Conservation (phyloP, 2,329 filamentous ascomycete genomes). For the Cytospora schulzeri region DNA sequence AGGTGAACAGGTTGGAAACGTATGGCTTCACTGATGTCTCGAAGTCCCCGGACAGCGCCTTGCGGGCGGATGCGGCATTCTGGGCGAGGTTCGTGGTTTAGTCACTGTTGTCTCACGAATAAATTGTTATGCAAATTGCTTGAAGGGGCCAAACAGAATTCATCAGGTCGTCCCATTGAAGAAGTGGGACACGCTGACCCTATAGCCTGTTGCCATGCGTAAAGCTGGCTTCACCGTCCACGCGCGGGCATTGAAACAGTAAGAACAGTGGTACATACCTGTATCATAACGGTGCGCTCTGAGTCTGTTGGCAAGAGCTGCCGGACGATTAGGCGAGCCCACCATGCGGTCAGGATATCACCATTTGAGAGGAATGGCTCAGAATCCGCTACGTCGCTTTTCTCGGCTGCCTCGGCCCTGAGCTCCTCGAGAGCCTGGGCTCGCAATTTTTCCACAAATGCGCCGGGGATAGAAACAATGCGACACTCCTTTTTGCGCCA, state of each 20-base stretch:
- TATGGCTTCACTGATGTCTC: background rate
- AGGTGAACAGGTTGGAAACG: background rate
- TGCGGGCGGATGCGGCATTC: background rate
- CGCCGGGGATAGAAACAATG: conserved; percentile 16
- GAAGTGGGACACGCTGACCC: no score
- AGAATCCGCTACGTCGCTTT: background rate
- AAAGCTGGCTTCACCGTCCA: no score
- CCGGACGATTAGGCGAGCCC: background rate
- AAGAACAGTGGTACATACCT: background rate
- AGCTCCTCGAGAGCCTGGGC: background rate
- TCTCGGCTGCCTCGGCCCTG: background rate
- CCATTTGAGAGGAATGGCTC: background rate
- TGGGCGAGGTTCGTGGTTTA: background rate
- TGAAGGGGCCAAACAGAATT: no score
- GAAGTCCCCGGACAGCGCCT: background rate
- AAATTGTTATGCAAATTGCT: no score
- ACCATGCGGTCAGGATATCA: background rate
- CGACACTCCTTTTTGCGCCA: background rate
- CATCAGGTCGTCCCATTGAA: no score
- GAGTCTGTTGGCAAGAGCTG: background rate
- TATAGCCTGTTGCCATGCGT: no score
- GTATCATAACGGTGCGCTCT: background rate
- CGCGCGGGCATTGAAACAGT: no score
- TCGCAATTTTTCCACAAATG: background rate
- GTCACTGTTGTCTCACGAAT: background rate